phyloP scores from a whole-genome alignment of 2,329 filamentous ascomycete genomes.

The Celoporthe dispersa region DNA sequence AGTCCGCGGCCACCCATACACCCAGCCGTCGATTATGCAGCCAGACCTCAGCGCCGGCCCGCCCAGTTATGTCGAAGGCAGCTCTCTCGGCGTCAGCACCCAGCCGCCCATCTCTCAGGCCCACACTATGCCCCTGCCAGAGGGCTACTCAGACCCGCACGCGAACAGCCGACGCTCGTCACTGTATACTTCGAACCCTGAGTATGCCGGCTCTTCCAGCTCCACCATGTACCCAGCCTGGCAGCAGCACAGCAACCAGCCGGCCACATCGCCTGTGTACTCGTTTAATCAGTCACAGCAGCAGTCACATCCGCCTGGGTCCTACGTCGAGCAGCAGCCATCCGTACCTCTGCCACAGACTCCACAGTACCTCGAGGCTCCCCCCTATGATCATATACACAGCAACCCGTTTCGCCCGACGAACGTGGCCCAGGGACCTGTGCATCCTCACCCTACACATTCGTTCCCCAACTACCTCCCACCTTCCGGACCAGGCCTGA shows the following conservation, averaged over 20 bases:
- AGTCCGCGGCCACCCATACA: constrained; percentile 46
- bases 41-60: constrained; percentile 48
- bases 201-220: constrained; percentile 49
- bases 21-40: constrained; percentile 46
- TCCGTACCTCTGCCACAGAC: constrained; percentile 35
- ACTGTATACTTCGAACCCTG: constrained; percentile 46
- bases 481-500: constrained; percentile 28
- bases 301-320: constrained; percentile 32
- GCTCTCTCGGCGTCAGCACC: constrained; percentile 41
- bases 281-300: constrained; percentile 48
- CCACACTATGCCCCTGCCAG: constrained; percentile 46
- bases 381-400: constrained; percentile 38
- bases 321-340: constrained; percentile 37
- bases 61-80: constrained; percentile 45
- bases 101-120: constrained; percentile 42
- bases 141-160: constrained; percentile 51
- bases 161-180: constrained; percentile 52
- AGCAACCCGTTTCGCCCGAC: constrained; percentile 35
- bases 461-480: constrained; percentile 33
- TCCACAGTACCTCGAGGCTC: constrained; percentile 35
- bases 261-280: constrained; percentile 50
- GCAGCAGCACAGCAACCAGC: constrained; percentile 49
- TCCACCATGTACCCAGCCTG: constrained; percentile 49
- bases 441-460: constrained; percentile 29
- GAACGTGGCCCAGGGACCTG: constrained; percentile 30